Percentiles rank a stretch among this genome's conserved stretches.
Evolutionary conservation across 768 basidiomycete species (phyloP).

Genomic region (Leccinum subtestaceum): DNA sequence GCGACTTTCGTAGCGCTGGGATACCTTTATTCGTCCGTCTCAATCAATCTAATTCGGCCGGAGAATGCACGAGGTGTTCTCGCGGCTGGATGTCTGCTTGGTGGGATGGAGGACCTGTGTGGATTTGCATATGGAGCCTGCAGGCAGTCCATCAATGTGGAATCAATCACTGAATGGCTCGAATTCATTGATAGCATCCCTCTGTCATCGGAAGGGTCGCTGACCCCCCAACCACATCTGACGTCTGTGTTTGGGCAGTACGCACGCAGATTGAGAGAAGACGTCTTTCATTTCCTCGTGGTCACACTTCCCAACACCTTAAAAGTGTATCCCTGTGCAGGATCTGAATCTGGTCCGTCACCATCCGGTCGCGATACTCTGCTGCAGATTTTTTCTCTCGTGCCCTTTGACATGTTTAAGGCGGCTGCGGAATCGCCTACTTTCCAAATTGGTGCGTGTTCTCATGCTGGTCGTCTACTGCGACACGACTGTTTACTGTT

Average conservation of each 20-base stretch:
- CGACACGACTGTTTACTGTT: conserved; percentile 5
- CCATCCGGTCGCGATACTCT: conserved; percentile 60
- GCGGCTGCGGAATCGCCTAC: conserved; percentile 73
- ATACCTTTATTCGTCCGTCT: conserved; percentile 74
- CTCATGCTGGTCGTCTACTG: conserved; percentile 3
- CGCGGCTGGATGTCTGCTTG: conserved; percentile 79
- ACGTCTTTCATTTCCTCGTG: conserved; percentile 76
- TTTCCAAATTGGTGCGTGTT: conserved; percentile 70
- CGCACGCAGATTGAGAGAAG: conserved; percentile 70
- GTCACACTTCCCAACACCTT: conserved; percentile 68
- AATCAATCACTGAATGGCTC: conserved; percentile 75
- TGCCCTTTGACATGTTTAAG: conserved; percentile 89
- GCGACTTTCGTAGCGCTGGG: conserved; percentile 56
- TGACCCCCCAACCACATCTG: conserved; percentile 42
- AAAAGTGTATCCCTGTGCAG: conserved; percentile 47
- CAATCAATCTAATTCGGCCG: conserved; percentile 63
- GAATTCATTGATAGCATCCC: conserved; percentile 67
- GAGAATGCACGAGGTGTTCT: conserved; percentile 84
- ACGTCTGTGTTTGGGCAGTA: conserved; percentile 73
- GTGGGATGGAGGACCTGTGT: conserved; percentile 85
- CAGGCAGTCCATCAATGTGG: conserved; percentile 69
- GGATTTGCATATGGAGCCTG: conserved; percentile 76
- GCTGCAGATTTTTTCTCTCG: conserved; percentile 69
- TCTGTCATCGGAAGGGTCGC: conserved; percentile 44
- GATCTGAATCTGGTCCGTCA: conserved; percentile 38